Evolutionary conservation across 768 basidiomycete genomes (phyloP).

Genomic region (Mycena pura): DNA sequence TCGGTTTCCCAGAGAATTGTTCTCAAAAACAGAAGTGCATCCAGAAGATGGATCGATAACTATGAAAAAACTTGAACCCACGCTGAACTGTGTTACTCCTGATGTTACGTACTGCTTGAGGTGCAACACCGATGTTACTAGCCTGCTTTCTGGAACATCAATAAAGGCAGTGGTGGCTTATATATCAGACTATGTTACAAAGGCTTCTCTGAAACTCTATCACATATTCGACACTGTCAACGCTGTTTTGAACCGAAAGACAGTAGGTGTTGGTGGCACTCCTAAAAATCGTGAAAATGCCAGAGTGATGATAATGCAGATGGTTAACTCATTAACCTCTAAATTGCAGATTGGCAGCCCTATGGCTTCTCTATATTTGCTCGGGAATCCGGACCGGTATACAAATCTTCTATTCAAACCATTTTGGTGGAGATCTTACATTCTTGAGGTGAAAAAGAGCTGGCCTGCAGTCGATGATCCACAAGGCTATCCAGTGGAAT

Average conservation of each 20-base stretch:
- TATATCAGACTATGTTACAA: conserved; percentile 53
- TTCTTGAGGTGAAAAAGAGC: conserved; percentile 27
- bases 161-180: conserved; percentile 47
- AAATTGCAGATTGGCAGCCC: conserved; percentile 47
- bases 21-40: conserved; percentile 32
- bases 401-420: conserved; percentile 41
- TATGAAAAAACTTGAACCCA: conserved; percentile 42
- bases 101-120: conserved; percentile 40
- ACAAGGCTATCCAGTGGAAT: too few relatives aligned
- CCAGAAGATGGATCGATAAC: conserved; percentile 33
- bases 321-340: conserved; percentile 43
- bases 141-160: conserved; percentile 45
- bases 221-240: conserved; percentile 41
- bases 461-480: too few relatives aligned
- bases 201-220: conserved; percentile 45
- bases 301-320: conserved; percentile 39
- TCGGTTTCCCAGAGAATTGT: conserved; percentile 41
- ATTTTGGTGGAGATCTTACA: conserved; percentile 42
- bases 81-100: conserved; percentile 44
- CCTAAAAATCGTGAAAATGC: conserved; percentile 29
- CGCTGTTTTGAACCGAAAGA: conserved; percentile 33
- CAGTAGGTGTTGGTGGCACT: conserved; percentile 29
- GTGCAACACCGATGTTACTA: conserved; percentile 45
- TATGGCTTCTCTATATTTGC: conserved; percentile 42
- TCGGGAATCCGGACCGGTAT: conserved; percentile 48